phyloP scores from a whole-genome alignment of 2,329 filamentous ascomycete species.

The Ophidiomyces ophidiicola region DNA sequence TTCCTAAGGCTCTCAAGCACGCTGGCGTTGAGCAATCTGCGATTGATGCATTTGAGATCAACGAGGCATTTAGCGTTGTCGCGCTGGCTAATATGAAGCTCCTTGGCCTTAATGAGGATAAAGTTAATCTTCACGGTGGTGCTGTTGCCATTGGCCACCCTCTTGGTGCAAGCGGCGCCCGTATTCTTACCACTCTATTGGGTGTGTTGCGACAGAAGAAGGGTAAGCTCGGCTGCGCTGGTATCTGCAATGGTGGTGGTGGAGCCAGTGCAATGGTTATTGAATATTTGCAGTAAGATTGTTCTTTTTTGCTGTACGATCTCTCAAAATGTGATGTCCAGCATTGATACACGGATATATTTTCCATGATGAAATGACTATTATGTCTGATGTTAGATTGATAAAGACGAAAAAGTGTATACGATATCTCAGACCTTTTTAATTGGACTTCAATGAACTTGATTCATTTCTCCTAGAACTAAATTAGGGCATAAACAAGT shows the following conservation, averaged over 20 bases:
- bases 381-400: too few relatives aligned
- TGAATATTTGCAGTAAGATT: slow-evolving; percentile 45
- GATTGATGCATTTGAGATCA: slow-evolving; percentile 95
- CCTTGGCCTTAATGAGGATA: slow-evolving; percentile 63
- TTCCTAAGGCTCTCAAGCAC: slow-evolving; percentile 95
- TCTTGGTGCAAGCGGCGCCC: slow-evolving; percentile 82
- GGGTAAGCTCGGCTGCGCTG: slow-evolving; percentile 83
- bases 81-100: slow-evolving; percentile 94
- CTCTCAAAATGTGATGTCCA: too few relatives aligned
- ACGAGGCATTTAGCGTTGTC: slow-evolving; percentile 96
- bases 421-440: too few relatives aligned
- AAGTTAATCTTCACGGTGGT: slow-evolving; percentile 91
- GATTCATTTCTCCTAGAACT: too few relatives aligned
- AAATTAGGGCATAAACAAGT: neutral
- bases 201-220: slow-evolving; percentile 82
- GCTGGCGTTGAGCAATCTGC: slow-evolving; percentile 65
- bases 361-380: too few relatives aligned
- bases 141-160: slow-evolving; percentile 94
- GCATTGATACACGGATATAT: too few relatives aligned
- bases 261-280: slow-evolving; percentile 89
- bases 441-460: too few relatives aligned
- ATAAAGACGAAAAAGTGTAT: too few relatives aligned
- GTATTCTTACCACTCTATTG: slow-evolving; percentile 81
- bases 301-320: too few relatives aligned
- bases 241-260: slow-evolving; percentile 96